Base-by-base conservation (phyloP, 345 rosid species). In the Moringa oleifera region DNA sequence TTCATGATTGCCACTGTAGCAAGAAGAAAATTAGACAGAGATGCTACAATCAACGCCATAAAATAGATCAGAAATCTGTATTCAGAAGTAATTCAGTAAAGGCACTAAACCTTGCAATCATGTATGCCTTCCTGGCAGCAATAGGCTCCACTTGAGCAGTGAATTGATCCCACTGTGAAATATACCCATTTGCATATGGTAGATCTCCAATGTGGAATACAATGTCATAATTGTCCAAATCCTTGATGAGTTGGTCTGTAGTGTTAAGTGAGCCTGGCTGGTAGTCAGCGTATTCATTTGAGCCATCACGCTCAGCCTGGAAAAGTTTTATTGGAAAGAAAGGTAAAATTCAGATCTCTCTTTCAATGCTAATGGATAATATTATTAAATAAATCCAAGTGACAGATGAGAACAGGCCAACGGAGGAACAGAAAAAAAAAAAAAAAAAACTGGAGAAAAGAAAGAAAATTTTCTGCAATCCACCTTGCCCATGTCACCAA, bases 401-500 rank as follows among this genome's bases (percentile, higher is more conserved):
- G n/a, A n/a, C n/a, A n/a, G n/a, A n/a, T n/a, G n/a, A n/a, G n/a
- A n/a, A n/a, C n/a, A n/a, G n/a, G n/a, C n/a, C n/a, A n/a, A n/a
- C n/a, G n/a, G n/a, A n/a, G n/a, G n/a, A n/a, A n/a, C n/a, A n/a
- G n/a, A n/a, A n/a, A n/a, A n/a, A n/a, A n/a, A n/a, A n/a, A n/a
- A n/a, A n/a, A n/a, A n/a, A n/a, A n/a, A n/a, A n/a, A 33, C 5
- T 33, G 5, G 37, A 4, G 37, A 33, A 33, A 33, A 33, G 37
- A 11, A 33, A 33, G 37, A n/a, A n/a, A n/a, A n/a, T n/a, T n/a
- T n/a, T n/a, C n/a, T n/a, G n/a, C 54, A 18, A 15, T n/a, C n/a
- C 17, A 78, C 79, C 79, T 78, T 78, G n/a, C 82, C 79, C 72
- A 78, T 74, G 62, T 78, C 82, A n/a, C 82, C 82, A 56, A 78